phyloP scores from a whole-genome alignment of 768 basidiomycete genomes.

The Suillus luteus region DNA sequence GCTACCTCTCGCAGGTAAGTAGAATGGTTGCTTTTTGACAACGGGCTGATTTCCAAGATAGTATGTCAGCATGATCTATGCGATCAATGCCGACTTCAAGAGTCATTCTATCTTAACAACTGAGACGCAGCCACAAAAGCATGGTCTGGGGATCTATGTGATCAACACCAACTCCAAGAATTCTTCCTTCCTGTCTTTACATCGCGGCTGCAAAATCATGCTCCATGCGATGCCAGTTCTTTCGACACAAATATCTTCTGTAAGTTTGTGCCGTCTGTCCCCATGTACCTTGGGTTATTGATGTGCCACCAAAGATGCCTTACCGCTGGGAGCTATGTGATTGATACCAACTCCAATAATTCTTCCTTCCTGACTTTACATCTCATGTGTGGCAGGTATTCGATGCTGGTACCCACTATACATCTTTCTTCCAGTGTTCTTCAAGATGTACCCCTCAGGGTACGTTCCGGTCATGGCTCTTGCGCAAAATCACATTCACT shows the following conservation, averaged over 20 bases:
- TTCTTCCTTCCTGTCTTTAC: too few relatives aligned
- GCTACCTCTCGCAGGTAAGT: too few relatives aligned
- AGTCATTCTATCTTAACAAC: constrained; percentile 73
- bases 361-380: too few relatives aligned
- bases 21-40: too few relatives aligned
- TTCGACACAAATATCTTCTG: constrained; percentile 93
- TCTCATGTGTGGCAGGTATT: too few relatives aligned
- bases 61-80: constrained; percentile 86
- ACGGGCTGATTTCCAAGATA: too few relatives aligned
- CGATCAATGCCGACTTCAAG: constrained; percentile 73
- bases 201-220: constrained; percentile 75
- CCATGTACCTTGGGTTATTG: not conserved
- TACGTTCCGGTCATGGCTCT: constrained; percentile 79
- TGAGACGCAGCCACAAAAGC: constrained; percentile 71
- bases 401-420: too few relatives aligned
- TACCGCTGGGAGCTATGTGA: constrained; percentile 69
- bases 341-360: too few relatives aligned
- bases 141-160: too few relatives aligned
- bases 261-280: constrained; percentile 32
- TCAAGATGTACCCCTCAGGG: constrained; percentile 52
- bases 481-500: constrained; percentile 86
- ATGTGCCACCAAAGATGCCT: constrained; percentile 51
- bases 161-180: too few relatives aligned
- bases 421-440: too few relatives aligned
- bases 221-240: constrained; percentile 65